phyloP scores from a whole-genome alignment of 2,329 filamentous ascomycete genomes.

The Trichoderma lentiforme region DNA sequence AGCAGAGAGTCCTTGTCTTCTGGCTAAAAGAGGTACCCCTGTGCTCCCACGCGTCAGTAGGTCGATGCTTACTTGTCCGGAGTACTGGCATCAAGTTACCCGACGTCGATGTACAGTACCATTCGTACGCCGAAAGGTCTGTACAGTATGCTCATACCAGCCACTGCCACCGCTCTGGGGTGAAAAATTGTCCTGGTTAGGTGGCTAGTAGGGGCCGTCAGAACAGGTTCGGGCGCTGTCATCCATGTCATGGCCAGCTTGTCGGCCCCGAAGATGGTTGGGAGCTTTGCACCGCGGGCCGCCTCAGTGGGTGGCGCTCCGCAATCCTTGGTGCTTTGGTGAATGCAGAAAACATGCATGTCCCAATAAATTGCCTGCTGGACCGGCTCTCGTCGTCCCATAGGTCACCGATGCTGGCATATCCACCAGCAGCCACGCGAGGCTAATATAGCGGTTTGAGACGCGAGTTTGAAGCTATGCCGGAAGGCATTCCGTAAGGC shows the following conservation, averaged over 20 bases:
- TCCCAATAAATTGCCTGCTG: neutral
- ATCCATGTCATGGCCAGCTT: neutral
- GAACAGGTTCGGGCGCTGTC: neutral
- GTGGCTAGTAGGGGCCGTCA: neutral
- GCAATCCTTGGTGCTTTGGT: neutral
- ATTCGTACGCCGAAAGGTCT: neutral
- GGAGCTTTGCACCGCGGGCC: neutral
- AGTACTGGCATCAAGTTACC: neutral
- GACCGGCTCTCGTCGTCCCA: neutral
- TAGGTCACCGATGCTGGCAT: neutral
- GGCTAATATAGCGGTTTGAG: conserved; percentile 4
- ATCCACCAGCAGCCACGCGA: conserved; percentile 8
- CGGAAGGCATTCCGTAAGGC: conserved; percentile 13
- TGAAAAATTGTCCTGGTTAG: neutral
- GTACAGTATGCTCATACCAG: neutral
- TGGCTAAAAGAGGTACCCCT: neutral
- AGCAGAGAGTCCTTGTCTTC: neutral
- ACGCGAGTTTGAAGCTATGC: conserved; percentile 15
- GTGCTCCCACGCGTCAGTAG: neutral
- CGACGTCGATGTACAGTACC: neutral
- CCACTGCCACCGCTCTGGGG: neutral
- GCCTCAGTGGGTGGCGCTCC: neutral
- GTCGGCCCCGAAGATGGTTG: neutral
- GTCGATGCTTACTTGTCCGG: neutral
- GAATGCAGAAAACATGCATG: neutral